A percentile compares a stretch with the other conserved stretches of the same genome.
phyloP scores from a whole-genome alignment of 2,329 filamentous ascomycete species.

The Fusarium neocosmosporiellum region DNA sequence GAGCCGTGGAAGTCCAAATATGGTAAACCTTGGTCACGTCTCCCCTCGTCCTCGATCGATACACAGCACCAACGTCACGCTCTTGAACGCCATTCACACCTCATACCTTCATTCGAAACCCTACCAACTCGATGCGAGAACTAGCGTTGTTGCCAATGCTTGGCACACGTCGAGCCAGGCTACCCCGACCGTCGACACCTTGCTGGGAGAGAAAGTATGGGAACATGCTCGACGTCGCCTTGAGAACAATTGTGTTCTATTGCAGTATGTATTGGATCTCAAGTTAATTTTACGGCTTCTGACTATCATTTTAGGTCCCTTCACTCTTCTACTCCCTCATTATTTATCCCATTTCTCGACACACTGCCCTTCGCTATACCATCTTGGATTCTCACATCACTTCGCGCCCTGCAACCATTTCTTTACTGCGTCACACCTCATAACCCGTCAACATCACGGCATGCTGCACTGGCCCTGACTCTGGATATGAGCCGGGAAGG shows the following conservation, averaged over 20 bases:
- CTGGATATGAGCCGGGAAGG: slow-evolving; percentile 87
- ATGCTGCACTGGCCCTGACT: slow-evolving; percentile 83
- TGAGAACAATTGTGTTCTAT: slow-evolving; percentile 91
- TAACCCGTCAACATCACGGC: slow-evolving; percentile 85
- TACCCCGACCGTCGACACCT: slow-evolving; percentile 79
- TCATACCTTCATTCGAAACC: slow-evolving; percentile 84
- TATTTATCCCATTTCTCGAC: slow-evolving; percentile 83
- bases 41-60: not conserved
- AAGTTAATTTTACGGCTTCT: slow-evolving; percentile 3
- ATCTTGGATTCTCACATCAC: slow-evolving; percentile 77
- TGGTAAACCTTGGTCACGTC: not conserved
- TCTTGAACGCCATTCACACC: slow-evolving; percentile 92
- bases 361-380: slow-evolving; percentile 85
- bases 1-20: not conserved
- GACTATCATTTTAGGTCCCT: slow-evolving; percentile 72
- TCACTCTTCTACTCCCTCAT: slow-evolving; percentile 86
- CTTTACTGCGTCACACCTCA: slow-evolving; percentile 86
- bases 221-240: slow-evolving; percentile 94
- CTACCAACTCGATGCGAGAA: slow-evolving; percentile 87
- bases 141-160: slow-evolving; percentile 93
- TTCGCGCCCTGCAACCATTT: slow-evolving; percentile 88
- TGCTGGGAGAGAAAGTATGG: slow-evolving; percentile 86
- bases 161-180: slow-evolving; percentile 85
- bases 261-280: slow-evolving; percentile 71
- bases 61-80: slow-evolving; percentile 76